These are phyloP conservation scores for Phlyctochytrium bullatum DNA, from an alignment of 192 early-diverging fungal species.

Conservation along the genomic window DNA sequence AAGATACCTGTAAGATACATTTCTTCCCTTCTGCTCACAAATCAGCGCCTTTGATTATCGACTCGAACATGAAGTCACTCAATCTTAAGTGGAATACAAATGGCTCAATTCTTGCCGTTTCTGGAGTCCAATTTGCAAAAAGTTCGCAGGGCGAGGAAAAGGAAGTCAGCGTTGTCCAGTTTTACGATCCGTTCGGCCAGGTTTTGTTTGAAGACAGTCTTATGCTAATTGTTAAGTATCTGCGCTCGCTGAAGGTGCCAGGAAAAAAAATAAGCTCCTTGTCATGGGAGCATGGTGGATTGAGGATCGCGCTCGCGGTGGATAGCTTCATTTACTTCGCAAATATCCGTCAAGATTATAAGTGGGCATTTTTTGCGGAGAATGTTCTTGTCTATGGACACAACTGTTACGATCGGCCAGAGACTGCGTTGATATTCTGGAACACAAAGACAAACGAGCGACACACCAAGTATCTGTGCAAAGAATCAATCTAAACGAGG, in stretches of 20 bases:
- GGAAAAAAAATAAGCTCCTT: constrained; percentile 52
- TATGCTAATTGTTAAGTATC: constrained; percentile 26
- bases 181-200: constrained; percentile 53
- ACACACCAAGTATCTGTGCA: constrained; percentile 40
- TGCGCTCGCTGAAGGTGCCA: constrained; percentile 58
- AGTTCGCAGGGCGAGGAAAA: constrained; percentile 56
- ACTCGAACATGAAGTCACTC: constrained; percentile 52
- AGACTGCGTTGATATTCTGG: constrained; percentile 52
- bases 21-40: too few species aligned
- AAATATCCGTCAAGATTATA: constrained; percentile 57
- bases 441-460: constrained; percentile 54
- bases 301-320: constrained; percentile 58
- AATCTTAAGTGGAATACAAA: constrained; percentile 57
- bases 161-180: constrained; percentile 54
- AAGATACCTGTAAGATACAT: constrained; percentile 40
- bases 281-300: constrained; percentile 57
- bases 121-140: constrained; percentile 46
- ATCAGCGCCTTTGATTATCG: constrained; percentile 51
- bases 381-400: constrained; percentile 53
- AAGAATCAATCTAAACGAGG: not conserved
- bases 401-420: constrained; percentile 37
- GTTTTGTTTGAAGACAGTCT: constrained; percentile 25
- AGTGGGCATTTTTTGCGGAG: constrained; percentile 47
- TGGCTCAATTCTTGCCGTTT: constrained; percentile 55
- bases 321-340: constrained; percentile 65